phyloP scores from a whole-genome alignment of 225 moss, liverwort and hornwort genomes.

The Straminergon stramineum region DNA sequence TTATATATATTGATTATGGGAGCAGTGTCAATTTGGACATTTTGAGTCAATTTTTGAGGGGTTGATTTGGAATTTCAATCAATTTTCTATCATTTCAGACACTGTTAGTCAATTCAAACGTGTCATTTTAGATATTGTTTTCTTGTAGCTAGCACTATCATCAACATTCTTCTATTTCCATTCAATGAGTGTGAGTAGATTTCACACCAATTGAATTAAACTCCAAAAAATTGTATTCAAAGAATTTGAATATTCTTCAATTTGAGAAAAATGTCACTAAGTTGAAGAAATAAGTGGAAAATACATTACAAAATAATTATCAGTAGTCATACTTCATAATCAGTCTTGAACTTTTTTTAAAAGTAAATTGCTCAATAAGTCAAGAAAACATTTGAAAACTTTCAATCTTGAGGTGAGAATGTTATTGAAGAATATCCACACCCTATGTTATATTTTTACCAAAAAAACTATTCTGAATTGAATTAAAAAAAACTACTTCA shows the following conservation, averaged over 20 bases:
- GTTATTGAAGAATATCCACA: neutral
- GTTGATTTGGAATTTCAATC: too few species aligned
- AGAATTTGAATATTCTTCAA: neutral
- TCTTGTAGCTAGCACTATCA: neutral
- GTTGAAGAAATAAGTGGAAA: too few species aligned
- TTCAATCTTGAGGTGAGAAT: neutral
- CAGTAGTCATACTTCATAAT: neutral
- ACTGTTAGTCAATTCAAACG: too few species aligned
- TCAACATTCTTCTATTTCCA: neutral
- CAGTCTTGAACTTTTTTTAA: neutral
- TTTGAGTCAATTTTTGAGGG: too few species aligned
- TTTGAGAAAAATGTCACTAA: neutral
- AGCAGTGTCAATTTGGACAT: too few species aligned
- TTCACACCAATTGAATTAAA: neutral
- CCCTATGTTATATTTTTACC: accelerated
- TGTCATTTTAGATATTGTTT: too few species aligned
- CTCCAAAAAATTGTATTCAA: accelerated
- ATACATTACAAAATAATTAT: neutral
- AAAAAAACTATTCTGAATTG: neutral
- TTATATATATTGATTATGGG: too few species aligned
- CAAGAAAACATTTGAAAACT: neutral
- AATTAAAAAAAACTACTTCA: neutral
- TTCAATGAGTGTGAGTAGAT: neutral
- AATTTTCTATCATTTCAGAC: too few species aligned
- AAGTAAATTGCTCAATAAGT: neutral